Base-by-base conservation (phyloP, 106 monocot species). In the Posidonia australis region DNA sequence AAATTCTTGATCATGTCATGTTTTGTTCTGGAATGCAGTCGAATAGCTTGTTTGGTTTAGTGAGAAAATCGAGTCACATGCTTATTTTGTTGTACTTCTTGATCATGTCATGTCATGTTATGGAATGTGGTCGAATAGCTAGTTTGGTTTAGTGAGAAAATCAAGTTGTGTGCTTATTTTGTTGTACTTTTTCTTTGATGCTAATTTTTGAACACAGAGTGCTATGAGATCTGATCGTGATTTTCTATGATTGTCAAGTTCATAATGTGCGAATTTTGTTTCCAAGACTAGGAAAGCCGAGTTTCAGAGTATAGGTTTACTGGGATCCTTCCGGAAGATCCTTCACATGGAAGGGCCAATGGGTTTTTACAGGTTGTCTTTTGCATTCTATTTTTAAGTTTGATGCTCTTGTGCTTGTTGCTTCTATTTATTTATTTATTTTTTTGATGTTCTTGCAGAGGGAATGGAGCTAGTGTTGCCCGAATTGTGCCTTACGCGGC, bases 401-500 rank as follows among this genome's bases (percentile, higher is more conserved):
- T 58, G 26, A 29, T 58, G 16, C 10, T 30, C 28, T 27, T 58
- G 17, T 29, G 25, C 11, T 28, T 48, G 6, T 29, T 44, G 9
- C 19, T 44, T 1, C 62, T 43, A 19, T 10, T 16, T 20, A 45
- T 44, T 46, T 45, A 2, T 63, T 42, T 19, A 18, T n/a, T 44
- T 22, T 1, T 10, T 20, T 54, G 3, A 45, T 70, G 26, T 28
- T 61, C 64, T 68, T 73, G 5, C 62, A 96, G 94, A 60, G 90
- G 94, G 64, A 90, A 90, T 82, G 90, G 90, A 60, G 94, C 94
- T 24, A 90, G 86, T 72, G 84, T 90, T 68, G 82, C 84, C 58
- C 71, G 94, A 52, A 96, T 96, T 67, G 84, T 96, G 24, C 94
- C 90, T 22, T 96, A 96, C 86, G 94, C 94, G 65, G 94, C 94